These are phyloP conservation scores for Abrus pulchellus DNA, from an alignment of 306 rosid genomes.

Conservation along the genomic window DNA sequence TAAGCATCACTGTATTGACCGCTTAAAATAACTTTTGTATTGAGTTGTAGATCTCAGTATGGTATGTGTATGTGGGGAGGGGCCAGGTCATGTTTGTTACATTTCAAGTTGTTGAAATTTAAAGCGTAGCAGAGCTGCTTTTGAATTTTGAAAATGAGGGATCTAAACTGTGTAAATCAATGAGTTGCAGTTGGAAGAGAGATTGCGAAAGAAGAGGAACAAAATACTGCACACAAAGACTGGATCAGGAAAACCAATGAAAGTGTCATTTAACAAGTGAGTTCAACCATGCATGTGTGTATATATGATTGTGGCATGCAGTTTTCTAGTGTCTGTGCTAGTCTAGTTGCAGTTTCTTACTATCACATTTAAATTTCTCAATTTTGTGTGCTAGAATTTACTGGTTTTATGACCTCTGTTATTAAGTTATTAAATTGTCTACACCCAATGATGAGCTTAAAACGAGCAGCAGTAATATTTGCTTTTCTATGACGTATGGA, in stretches of 20 bases:
- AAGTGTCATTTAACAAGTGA: conserved; percentile 82
- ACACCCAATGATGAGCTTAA: neutral
- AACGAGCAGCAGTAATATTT: conserved; percentile 14
- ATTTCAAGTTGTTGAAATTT: conserved; percentile 40
- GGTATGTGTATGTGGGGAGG: too few relatives aligned
- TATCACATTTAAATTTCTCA: conserved; percentile 4
- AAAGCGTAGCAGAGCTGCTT: conserved; percentile 18
- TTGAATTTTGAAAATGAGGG: conserved; percentile 29
- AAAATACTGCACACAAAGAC: conserved; percentile 86
- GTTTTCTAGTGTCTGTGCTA: conserved; percentile 17
- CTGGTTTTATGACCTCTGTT: conserved; percentile 1
- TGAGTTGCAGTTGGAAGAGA: conserved; percentile 81
- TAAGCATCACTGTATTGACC: conserved; percentile 49
- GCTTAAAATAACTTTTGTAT: neutral
- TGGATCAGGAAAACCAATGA: conserved; percentile 79
- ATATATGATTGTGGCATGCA: neutral
- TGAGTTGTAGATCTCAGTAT: neutral
- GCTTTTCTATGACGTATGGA: conserved; percentile 4
- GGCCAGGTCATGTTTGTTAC: conserved; percentile 18
- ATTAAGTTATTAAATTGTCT: neutral
- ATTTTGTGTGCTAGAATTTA: conserved; percentile 6
- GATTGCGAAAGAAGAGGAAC: conserved; percentile 86
- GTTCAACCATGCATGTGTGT: conserved; percentile 41
- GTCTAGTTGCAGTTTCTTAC: conserved; percentile 33
- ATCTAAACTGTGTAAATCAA: conserved; percentile 3